Conservation (phyloP, 148 eudicot species). For the Vaccinium macrocarpon region DNA sequence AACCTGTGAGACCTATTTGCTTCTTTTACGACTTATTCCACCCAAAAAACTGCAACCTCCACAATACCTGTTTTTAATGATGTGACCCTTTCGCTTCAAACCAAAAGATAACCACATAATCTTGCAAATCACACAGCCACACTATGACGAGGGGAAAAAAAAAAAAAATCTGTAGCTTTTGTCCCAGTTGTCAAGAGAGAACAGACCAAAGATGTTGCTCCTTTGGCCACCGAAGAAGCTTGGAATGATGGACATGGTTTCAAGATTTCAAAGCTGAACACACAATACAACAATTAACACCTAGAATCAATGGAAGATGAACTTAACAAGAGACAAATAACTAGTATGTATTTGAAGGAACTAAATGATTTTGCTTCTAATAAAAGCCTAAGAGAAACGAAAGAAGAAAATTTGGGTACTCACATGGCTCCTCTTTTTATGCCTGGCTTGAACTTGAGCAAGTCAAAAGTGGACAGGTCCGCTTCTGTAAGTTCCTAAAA, state of each 20-base stretch:
- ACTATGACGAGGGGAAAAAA: too few species aligned
- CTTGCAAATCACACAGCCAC: not conserved
- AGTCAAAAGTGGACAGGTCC: too few species aligned
- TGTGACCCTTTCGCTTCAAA: not conserved
- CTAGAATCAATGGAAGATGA: not conserved
- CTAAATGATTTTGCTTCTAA: not conserved
- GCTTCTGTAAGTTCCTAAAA: too few species aligned
- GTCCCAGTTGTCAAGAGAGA: conserved; percentile 35
- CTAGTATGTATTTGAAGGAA: not conserved
- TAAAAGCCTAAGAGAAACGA: not conserved
- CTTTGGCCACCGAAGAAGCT: conserved; percentile 28
- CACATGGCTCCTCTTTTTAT: too few species aligned
- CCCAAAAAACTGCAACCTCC: too few species aligned
- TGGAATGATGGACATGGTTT: not conserved
- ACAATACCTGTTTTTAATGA: too few species aligned
- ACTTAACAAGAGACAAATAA: not conserved
- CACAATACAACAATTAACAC: not conserved
- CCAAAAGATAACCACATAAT: not conserved
- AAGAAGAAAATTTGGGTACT: too few species aligned
- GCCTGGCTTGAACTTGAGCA: too few species aligned
- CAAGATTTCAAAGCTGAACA: not conserved
- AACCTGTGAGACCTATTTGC: too few species aligned
- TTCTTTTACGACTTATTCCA: too few species aligned
- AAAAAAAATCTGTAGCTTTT: not conserved
- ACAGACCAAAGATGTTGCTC: conserved; percentile 35